phyloP scores from a whole-genome alignment of 1,284 basidiomycete genomes.

The Papiliotrema laurentii region DNA sequence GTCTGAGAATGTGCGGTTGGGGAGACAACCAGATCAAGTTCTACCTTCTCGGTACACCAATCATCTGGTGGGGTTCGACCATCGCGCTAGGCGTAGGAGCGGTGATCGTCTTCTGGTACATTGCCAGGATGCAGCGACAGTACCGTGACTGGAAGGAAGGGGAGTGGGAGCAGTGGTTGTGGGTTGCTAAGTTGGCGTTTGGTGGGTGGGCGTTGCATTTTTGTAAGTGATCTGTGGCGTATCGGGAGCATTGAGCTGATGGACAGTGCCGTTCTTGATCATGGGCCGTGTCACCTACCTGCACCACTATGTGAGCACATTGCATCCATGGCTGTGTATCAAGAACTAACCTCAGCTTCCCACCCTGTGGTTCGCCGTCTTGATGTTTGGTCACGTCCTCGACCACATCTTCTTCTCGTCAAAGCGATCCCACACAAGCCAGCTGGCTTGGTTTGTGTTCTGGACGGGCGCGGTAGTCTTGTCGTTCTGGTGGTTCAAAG shows the following conservation, averaged over 20 bases:
- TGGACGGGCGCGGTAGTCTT: constrained; percentile 60
- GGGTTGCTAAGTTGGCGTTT: constrained; percentile 85
- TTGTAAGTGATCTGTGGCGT: constrained; percentile 52
- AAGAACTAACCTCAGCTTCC: constrained; percentile 61
- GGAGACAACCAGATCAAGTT: constrained; percentile 82
- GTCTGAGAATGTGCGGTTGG: constrained; percentile 97
- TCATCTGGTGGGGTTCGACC: constrained; percentile 86
- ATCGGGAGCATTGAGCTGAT: background rate
- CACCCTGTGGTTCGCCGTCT: constrained; percentile 89
- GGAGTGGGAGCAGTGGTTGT: constrained; percentile 92
- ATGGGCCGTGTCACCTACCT: constrained; percentile 72
- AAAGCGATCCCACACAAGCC: constrained; percentile 59
- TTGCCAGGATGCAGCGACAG: constrained; percentile 79
- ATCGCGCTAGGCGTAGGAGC: constrained; percentile 62
- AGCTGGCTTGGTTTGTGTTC: constrained; percentile 66
- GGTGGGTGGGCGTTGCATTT: constrained; percentile 92
- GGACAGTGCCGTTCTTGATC: constrained; percentile 82
- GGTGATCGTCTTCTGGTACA: constrained; percentile 61
- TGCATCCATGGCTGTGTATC: background rate
- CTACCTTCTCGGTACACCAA: constrained; percentile 86
- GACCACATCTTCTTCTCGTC: constrained; percentile 88
- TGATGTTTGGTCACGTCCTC: constrained; percentile 84
- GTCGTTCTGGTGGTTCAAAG: constrained; percentile 92
- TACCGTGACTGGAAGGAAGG: constrained; percentile 81
- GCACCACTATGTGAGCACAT: constrained; percentile 52